phyloP scores from a whole-genome alignment of 2,329 filamentous ascomycete genomes.

The Neopestalotiopsis rosae region DNA sequence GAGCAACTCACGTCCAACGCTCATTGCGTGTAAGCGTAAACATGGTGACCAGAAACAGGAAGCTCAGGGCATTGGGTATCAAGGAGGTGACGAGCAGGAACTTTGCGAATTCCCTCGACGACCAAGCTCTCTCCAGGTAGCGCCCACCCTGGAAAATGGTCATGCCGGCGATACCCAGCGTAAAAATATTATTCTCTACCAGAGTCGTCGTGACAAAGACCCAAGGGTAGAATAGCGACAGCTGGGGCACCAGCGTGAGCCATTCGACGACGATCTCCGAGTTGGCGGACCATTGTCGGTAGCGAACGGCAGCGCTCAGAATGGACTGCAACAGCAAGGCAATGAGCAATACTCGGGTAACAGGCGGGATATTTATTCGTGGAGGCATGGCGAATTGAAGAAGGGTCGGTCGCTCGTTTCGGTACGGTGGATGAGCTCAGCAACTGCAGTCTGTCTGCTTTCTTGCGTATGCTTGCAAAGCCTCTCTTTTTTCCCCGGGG shows the following conservation, averaged over 20 bases:
- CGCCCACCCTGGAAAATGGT: conserved; percentile 91
- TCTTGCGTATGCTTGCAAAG: not conserved
- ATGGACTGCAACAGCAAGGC: conserved; percentile 78
- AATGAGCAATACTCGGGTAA: conserved; percentile 83
- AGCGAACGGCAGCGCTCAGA: conserved; percentile 80
- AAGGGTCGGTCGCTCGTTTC: not conserved
- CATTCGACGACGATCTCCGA: conserved; percentile 79
- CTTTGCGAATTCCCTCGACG: conserved; percentile 87
- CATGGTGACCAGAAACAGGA: conserved; percentile 75
- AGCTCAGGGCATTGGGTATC: conserved; percentile 80
- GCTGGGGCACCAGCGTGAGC: conserved; percentile 82
- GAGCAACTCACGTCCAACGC: conserved; percentile 67
- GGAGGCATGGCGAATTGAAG: conserved; percentile 66
- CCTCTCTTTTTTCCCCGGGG: not conserved
- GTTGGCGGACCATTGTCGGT: conserved; percentile 69
- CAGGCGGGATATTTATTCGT: conserved; percentile 89
- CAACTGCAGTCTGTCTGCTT: not conserved
- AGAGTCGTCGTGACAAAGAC: conserved; percentile 85
- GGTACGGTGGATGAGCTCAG: conserved; percentile 5
- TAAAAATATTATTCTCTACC: conserved; percentile 93
- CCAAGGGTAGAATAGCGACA: conserved; percentile 90
- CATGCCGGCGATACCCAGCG: conserved; percentile 74
- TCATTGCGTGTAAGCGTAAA: conserved; percentile 72
- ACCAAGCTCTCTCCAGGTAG: conserved; percentile 96
- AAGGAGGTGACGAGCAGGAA: conserved; percentile 80